Evolutionary conservation across 148 eudicot species (phyloP), one percentile per base, ranked within the genome.

Genomic region (Nepenthes gracilis): DNA sequence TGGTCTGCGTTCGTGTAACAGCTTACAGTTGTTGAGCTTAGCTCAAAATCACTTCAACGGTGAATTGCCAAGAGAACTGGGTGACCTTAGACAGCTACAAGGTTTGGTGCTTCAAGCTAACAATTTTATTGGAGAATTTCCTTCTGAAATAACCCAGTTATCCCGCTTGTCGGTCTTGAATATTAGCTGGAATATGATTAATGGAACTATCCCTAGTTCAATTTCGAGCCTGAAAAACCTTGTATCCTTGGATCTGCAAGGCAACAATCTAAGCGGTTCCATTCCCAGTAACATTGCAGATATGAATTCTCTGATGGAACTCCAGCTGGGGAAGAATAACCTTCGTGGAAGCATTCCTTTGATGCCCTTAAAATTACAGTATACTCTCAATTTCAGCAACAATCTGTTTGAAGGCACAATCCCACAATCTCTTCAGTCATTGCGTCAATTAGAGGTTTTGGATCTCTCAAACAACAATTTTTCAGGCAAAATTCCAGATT

Each of bases 391-490:
- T 70, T 83, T 91, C 60, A 87, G 96, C 70, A 63, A 62, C 72
- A 91, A 91, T 61, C 72, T 34, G 34, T 85, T 87, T 64, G 54
- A 54, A 57, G 97, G 85, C 23, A 67, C 33, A 9, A 83, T 91
- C 48, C 96, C 96, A 2, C 7, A 23, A 7, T 55, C 66, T 35
- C 65, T 87, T 9, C 53, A 60, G n/a, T 54, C n/a, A 55, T 67
- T 83, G 55, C 7, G 4, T 13, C 52, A 15, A 13, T 40, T 87
- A 43, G 85, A 91, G 65, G 75, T 87, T 11, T 45, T 91, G 72
- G 97, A 91, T 70, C 93, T 87, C 2, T 91, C 96, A 4, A 67
- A 80, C 73, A 91, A 91, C 60, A 65, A 58, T 15, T 85, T 91
- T 64, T 61, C 68, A 2, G 93, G 96, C 48, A 36, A 43, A 12